Base-by-base conservation (phyloP, 2,329 filamentous ascomycete species). In the Fusarium chlamydosporum region DNA sequence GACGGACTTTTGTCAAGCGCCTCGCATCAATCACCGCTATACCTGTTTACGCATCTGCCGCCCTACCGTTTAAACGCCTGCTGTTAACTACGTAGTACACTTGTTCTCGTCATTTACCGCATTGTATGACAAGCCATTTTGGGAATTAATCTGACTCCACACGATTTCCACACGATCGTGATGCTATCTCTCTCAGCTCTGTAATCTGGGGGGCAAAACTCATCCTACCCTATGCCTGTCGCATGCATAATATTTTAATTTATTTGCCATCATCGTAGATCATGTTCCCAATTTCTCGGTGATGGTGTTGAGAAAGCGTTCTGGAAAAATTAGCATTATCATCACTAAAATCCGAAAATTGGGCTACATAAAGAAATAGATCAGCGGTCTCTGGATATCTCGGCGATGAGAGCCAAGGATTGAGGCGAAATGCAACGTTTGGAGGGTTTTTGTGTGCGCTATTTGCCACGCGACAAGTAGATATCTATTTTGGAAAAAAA, bases 1-100 rank as follows among this genome's bases (percentile, higher is more conserved):
- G 23, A 46, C 34, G 63, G 43, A 66, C 63, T 66, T 66, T 66
- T 66, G 63, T 66, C 50, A 31, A 50, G 27, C 34, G 34, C 34
- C 3, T 29, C 29, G 8, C 10, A 12, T 35, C 20, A 23, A 46
- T 6, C 11, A 46, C 29, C 42, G 33, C 63, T 56, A 66, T 50
- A 35, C 61, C 63, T 15, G 23, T 56, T 66, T 47, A 38, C 27
- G 42, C 29, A n/a, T 12, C 18, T 38, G 12, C 29, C 29, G 16
- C 18, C 35, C 20, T 7, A 18, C 29, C 13, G 26, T 27, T 46
- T 20, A 27, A 41, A 20, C 41, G 52, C 31, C 41, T 23, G 37
- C 27, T 27, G 7, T 48, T 31, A n/a, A n/a, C n/a, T n/a, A n/a
- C n/a, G n/a, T n/a, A n/a, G n/a, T n/a, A n/a, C 15, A 20, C 29